phyloP scores from a whole-genome alignment of 257 asterid species.

The Capsicum pubescens region DNA sequence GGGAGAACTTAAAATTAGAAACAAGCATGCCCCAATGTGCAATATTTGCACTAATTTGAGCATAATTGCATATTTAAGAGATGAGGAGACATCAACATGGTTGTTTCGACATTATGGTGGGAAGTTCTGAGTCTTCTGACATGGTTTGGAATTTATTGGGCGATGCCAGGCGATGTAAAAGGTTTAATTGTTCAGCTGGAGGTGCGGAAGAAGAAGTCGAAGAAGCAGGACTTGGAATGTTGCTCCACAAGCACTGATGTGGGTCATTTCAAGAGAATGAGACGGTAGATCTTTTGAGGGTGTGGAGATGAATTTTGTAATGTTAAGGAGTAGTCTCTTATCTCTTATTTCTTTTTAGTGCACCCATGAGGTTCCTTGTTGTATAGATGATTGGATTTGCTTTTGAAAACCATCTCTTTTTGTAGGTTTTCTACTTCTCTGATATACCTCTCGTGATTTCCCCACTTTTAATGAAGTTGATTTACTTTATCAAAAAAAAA shows the following conservation, averaged over 20 bases:
- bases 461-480: background rate
- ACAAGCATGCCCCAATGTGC: background rate
- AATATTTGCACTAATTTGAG: background rate
- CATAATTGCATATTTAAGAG: background rate
- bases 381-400: background rate
- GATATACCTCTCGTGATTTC: background rate
- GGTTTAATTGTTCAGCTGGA: background rate
- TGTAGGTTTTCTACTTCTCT: background rate
- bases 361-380: background rate
- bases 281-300: background rate
- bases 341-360: background rate
- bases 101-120: background rate
- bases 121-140: background rate
- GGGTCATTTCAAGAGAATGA: background rate
- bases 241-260: conserved; percentile 1
- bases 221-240: background rate
- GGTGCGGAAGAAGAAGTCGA: background rate
- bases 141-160: background rate
- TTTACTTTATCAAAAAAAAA: conserved; percentile 7
- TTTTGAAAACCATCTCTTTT: background rate
- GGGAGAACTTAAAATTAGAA: background rate
- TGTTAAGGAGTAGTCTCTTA: background rate
- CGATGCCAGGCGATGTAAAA: background rate
- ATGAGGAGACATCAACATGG: background rate
- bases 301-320: background rate